A percentile compares a stretch with the other conserved stretches of the same genome.
Evolutionary conservation across 345 rosid genomes (phyloP).

Genomic region (Limnanthes douglasii): DNA sequence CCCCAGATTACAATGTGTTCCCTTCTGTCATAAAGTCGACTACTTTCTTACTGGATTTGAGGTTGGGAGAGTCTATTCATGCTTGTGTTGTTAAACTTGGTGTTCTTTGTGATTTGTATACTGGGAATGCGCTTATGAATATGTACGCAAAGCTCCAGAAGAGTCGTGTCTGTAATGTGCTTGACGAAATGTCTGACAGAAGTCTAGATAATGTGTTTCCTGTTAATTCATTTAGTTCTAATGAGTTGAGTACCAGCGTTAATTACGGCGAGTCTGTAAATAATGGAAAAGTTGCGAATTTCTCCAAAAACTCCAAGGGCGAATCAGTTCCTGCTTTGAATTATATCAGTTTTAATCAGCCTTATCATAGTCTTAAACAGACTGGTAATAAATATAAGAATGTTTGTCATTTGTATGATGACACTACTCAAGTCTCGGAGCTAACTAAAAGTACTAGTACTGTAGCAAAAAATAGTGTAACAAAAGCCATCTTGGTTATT

Average conservation of each 20-base stretch:
- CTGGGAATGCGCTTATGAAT: conserved; percentile 73
- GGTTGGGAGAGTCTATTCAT: conserved; percentile 64
- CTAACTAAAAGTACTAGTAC: not conserved
- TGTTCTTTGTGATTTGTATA: conserved; percentile 44
- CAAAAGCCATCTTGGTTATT: too few species aligned
- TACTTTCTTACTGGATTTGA: conserved; percentile 32
- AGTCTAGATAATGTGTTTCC: not conserved
- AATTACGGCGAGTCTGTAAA: not conserved
- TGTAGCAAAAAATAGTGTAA: conserved; percentile 20
- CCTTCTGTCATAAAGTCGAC: conserved; percentile 65
- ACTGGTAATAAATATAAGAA: not conserved
- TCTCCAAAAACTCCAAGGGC: not conserved
- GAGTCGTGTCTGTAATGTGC: conserved; percentile 6
- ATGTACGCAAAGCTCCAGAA: conserved; percentile 58
- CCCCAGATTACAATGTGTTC: conserved; percentile 51
- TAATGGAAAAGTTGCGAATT: not conserved
- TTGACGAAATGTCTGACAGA: conserved; percentile 32
- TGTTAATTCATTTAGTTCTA: not conserved
- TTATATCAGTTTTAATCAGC: not conserved
- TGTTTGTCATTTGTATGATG: too few species aligned
- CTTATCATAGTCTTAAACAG: not conserved
- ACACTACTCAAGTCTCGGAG: not conserved
- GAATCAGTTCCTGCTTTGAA: not conserved
- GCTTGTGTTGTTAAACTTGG: conserved; percentile 54
- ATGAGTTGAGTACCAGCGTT: not conserved